Evolutionary conservation across 1,139 yeast genomes (phyloP), one percentile per base, ranked within the genome.

Genomic region (Saccharomyces hybrid): DNA sequence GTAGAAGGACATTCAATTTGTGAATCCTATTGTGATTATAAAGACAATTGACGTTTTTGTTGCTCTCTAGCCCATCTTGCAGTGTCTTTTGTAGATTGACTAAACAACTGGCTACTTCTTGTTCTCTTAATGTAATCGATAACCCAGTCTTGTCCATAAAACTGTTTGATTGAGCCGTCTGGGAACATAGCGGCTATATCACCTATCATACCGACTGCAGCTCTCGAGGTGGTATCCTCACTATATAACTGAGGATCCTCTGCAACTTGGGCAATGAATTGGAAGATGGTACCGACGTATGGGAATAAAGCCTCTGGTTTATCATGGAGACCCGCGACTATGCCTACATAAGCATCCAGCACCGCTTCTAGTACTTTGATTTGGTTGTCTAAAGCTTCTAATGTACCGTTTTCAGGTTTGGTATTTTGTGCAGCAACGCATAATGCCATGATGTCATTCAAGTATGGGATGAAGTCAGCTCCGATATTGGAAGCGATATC

Each of bases 1-100:
- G 26, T 24, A 24, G 26, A 24, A 24, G 26, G 26, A 24, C 26
- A 24, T 24, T 46, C 19, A 8, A 28, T 26, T 28, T n/a, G 32
- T 24, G 29, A 44, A 46, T 24, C 19, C n/a, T 27, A 46, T 26
- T 28, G 21, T n/a, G 26, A 54, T 58, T 57, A 66, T 54, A 70
- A 55, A 2, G 64, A 58, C 26, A 67, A 47, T 62, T 74, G 77
- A 52, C 61, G 65, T 54, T 71, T 73, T 59, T 74, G 76, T 59
- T 73, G 96, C 64, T 88, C 96, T 64, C 95, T 82, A 11, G 98
- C 97, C 97, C 98, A 93, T 73, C 91, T 82, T 14, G 97, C 97
- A 28, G 96, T 88, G 66, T 87, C 95, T 68, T 81, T 83, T 9
- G 97, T 89, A 55, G 79, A 75, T 60, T 79, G 80, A 49, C 82